A percentile compares a stretch with the other conserved stretches of the same genome.
phyloP scores from a whole-genome alignment of 2,329 filamentous ascomycete species.

The Gremmenia infestans region DNA sequence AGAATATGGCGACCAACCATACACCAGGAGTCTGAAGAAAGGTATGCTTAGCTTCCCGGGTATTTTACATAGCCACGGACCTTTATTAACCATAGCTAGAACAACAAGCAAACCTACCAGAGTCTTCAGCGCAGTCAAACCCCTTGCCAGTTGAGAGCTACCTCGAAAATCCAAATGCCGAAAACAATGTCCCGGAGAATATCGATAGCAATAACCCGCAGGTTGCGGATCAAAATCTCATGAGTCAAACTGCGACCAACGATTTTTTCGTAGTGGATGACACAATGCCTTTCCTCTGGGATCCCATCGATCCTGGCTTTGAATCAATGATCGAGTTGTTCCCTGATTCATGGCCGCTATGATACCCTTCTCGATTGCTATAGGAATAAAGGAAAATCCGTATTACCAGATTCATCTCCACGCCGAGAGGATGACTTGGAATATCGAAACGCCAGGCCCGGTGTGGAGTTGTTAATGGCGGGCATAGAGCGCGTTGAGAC shows the following conservation, averaged over 20 bases:
- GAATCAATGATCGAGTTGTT: constrained; percentile 14
- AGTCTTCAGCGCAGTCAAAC: not conserved
- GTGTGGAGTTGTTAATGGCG: too few species aligned
- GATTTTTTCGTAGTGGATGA: constrained; percentile 8
- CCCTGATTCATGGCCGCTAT: constrained; percentile 13
- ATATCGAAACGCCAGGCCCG: not conserved
- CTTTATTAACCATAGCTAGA: not conserved
- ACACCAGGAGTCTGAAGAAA: constrained; percentile 1
- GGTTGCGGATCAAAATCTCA: not conserved
- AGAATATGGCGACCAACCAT: constrained; percentile 10
- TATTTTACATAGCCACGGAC: not conserved
- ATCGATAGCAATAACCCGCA: not conserved
- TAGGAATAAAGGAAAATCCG: not conserved
- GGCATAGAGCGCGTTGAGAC: too few species aligned
- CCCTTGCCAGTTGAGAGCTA: not conserved
- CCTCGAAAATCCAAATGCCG: not conserved
- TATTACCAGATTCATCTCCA: too few species aligned
- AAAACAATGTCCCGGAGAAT: not conserved
- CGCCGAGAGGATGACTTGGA: not conserved
- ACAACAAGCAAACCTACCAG: not conserved
- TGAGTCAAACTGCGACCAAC: not conserved
- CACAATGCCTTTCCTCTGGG: constrained; percentile 7
- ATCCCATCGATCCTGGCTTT: constrained; percentile 9
- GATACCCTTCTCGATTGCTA: not conserved
- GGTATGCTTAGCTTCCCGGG: not conserved